Evolutionary conservation across 495 filamentous ascomycete species (phyloP).

Genomic region (Haplographium delicatum): DNA sequence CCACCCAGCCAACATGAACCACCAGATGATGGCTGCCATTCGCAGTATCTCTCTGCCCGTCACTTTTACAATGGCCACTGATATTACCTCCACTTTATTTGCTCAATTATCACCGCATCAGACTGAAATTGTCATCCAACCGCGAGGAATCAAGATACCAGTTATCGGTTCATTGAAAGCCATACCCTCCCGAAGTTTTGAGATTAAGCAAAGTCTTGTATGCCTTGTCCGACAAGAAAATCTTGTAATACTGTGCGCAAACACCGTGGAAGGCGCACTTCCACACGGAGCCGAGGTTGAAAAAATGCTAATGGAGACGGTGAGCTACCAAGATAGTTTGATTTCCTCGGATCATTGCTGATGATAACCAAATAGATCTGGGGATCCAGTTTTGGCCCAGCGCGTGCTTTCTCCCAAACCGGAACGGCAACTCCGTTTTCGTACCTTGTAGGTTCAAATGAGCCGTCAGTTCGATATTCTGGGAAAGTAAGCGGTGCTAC

Average conservation of each 20-base stretch:
- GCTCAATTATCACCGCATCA: slow-evolving; percentile 28
- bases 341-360: background rate
- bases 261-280: slow-evolving; percentile 29
- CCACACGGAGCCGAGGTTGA: slow-evolving; percentile 31
- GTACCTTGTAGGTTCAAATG: background rate
- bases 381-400: background rate
- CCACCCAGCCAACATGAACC: background rate
- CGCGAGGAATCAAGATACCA: slow-evolving; percentile 26
- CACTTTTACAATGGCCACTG: slow-evolving; percentile 33
- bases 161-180: slow-evolving; percentile 26
- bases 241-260: slow-evolving; percentile 32
- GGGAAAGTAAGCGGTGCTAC: too few species aligned
- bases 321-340: too few species aligned
- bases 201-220: slow-evolving; percentile 25
- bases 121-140: slow-evolving; percentile 28
- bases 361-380: slow-evolving; percentile 4
- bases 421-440: background rate
- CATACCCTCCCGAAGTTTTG: slow-evolving; percentile 19
- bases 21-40: background rate
- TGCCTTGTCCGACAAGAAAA: slow-evolving; percentile 29
- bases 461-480: too few species aligned
- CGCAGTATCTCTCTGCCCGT: slow-evolving; percentile 22
- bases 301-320: slow-evolving; percentile 15
- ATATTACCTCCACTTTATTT: slow-evolving; percentile 28
- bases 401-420: background rate